Base-by-base conservation (phyloP, 2,329 filamentous ascomycete species). In the Colletotrichum sansevieriae region DNA sequence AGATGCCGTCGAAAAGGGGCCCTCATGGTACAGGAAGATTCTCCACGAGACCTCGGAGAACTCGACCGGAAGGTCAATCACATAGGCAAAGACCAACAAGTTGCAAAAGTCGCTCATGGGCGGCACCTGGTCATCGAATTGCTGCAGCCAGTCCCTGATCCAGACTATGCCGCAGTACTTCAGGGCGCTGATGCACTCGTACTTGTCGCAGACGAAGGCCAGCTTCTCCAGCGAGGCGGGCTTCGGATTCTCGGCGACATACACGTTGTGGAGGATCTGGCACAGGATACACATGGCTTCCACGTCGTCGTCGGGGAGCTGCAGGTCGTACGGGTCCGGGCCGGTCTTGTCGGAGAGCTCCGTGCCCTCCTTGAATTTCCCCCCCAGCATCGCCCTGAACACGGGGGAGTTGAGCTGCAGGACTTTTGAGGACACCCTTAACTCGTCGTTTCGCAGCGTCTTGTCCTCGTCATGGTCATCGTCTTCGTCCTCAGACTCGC, bases 221-320 rank as follows among this genome's bases (percentile, higher is more conserved):
- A 80, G 43, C 11, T 73, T 68, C 2, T 77, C 72, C 2, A 79
- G 70, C 10, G 73, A 64, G 0, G 54, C 6, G 8, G 78, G 74
- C 4, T 63, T 62, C 2, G 80, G 29, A 22, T 39, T 63, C 20
- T 63, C n/a, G 2, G 74, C 74, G 2, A 80, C 70, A n/a, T 72
- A 65, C 1, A 67, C 25, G 46, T 74, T 75, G 59, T 80, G 78
- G 3, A 76, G 74, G 7, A 81, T 75, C 22, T 72, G 72, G 61
- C 81, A 74, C 8, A 81, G 25, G 1, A 78, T 70, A 1, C 64
- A 54, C 66, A 81, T 75, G 1, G 76, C 75, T 1, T 73, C 71
- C 0, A 75, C 64, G 56, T 79, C 71, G 56, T 80, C 78, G 6
- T 78, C 74, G 0, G 74, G 74, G 13, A 77, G 71, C 3, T 65